These are phyloP conservation scores for Licmophora abbreviata DNA, from an alignment of 108 stramenopile species.

Conservation along the genomic window DNA sequence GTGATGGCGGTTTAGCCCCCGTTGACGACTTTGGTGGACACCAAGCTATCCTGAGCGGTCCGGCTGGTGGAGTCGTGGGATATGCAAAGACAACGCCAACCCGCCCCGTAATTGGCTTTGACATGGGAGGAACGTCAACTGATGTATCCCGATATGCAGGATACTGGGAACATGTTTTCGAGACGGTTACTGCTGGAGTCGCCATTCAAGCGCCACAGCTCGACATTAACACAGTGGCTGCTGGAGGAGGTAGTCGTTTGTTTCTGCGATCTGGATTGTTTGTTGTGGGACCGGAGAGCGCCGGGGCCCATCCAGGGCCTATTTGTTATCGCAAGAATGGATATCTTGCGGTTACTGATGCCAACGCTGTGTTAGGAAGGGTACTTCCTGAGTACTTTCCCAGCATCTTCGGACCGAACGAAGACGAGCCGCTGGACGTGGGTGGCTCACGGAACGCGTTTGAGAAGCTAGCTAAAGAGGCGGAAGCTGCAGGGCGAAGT, in stretches of 20 bases:
- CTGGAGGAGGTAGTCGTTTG: constrained; percentile 87
- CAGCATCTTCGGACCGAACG: constrained; percentile 92
- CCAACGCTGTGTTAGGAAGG: constrained; percentile 93
- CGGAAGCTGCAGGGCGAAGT: constrained; percentile 51
- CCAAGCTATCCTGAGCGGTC: constrained; percentile 89
- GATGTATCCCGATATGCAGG: constrained; percentile 92
- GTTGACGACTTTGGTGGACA: constrained; percentile 91
- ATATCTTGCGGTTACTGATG: constrained; percentile 96
- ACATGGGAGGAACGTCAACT: constrained; percentile 98
- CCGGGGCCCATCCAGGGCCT: constrained; percentile 97
- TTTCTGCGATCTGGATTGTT: constrained; percentile 90
- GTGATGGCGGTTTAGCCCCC: constrained; percentile 95
- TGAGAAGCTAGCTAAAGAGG: constrained; percentile 47
- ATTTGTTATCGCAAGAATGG: constrained; percentile 95
- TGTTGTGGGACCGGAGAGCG: constrained; percentile 93
- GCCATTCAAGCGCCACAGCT: constrained; percentile 94
- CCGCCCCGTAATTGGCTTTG: constrained; percentile 96
- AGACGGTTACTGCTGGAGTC: constrained; percentile 94
- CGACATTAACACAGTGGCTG: constrained; percentile 98
- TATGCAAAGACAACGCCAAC: constrained; percentile 91
- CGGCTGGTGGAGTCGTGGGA: constrained; percentile 91
- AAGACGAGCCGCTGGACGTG: constrained; percentile 91
- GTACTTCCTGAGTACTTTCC: constrained; percentile 91
- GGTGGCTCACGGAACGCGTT: constrained; percentile 84
- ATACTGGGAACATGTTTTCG: constrained; percentile 88